Percentiles rank a stretch among this genome's conserved stretches.
Conservation (phyloP, 176 grass and related monocot genomes). For the Ensete glaucum region DNA sequence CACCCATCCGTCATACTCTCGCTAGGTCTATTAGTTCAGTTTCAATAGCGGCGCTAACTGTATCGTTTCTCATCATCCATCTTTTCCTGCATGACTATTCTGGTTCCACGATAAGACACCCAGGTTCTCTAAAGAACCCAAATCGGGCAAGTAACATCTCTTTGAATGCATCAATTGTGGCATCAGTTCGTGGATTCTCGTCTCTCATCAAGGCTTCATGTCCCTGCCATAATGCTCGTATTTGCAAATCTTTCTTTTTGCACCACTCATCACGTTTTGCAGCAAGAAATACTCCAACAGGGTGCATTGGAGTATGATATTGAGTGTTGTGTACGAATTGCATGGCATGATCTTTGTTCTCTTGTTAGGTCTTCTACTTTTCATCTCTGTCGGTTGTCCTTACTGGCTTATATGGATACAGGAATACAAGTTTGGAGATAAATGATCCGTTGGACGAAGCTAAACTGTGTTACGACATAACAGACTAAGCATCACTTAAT, state of each 20-base stretch:
- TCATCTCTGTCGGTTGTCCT: slow-evolving; percentile 71
- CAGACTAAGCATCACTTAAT: slow-evolving; percentile 23
- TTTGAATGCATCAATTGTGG: slow-evolving; percentile 23
- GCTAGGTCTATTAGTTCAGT: slow-evolving; percentile 90
- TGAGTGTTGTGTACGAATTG: slow-evolving; percentile 54
- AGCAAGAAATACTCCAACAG: slow-evolving; percentile 75
- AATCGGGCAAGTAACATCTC: slow-evolving; percentile 85
- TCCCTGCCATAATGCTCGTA: slow-evolving; percentile 83
- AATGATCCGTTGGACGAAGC: slow-evolving; percentile 95
- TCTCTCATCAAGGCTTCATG: slow-evolving; percentile 70
- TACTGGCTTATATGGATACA: slow-evolving; percentile 92
- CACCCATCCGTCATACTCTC: slow-evolving; percentile 71
- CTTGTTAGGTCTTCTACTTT: slow-evolving; percentile 51
- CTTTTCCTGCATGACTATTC: slow-evolving; percentile 89
- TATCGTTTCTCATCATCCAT: slow-evolving; percentile 81
- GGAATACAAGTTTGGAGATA: slow-evolving; percentile 99
- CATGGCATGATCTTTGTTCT: slow-evolving; percentile 59
- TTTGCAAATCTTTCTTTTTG: slow-evolving; percentile 83
- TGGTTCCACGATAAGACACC: slow-evolving; percentile 77
- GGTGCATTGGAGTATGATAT: slow-evolving; percentile 47
- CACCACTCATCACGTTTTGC: slow-evolving; percentile 74
- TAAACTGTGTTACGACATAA: slow-evolving; percentile 95
- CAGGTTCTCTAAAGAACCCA: slow-evolving; percentile 72
- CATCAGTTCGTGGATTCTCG: slow-evolving; percentile 81
- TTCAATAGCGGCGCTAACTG: slow-evolving; percentile 64